phyloP scores from a whole-genome alignment of 2,329 filamentous ascomycete genomes.

The Aspergillus tubingensis region DNA sequence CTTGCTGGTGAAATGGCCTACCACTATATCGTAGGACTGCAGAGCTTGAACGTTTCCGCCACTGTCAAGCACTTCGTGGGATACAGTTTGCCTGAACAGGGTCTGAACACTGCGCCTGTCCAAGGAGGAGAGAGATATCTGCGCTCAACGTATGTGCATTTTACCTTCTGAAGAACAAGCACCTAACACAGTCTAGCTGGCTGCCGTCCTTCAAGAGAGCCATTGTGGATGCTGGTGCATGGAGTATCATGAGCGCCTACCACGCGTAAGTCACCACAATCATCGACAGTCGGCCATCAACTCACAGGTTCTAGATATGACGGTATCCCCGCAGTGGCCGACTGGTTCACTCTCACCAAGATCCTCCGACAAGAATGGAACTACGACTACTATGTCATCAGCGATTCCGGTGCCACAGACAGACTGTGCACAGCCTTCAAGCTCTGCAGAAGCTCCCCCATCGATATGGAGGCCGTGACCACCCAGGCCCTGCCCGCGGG shows the following conservation, averaged over 20 bases:
- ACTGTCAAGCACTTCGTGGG: conserved; percentile 77
- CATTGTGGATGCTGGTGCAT: conserved; percentile 69
- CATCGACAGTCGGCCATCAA: background rate
- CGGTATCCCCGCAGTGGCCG: conserved; percentile 67
- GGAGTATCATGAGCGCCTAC: conserved; percentile 73
- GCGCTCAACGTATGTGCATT: conserved; percentile 54
- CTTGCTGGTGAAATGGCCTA: conserved; percentile 70
- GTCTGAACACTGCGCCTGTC: conserved; percentile 66
- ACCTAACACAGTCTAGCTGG: conserved; percentile 27
- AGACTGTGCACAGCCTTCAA: conserved; percentile 65
- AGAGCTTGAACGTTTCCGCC: conserved; percentile 65
- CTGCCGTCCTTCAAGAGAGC: conserved; percentile 66
- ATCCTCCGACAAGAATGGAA: conserved; percentile 73
- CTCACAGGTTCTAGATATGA: conserved; percentile 56
- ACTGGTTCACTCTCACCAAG: conserved; percentile 66
- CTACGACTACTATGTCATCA: conserved; percentile 67
- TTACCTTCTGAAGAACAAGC: background rate
- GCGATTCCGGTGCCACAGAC: conserved; percentile 71
- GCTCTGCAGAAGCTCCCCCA: conserved; percentile 61
- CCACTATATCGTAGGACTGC: conserved; percentile 61
- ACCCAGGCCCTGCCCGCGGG: conserved; percentile 66
- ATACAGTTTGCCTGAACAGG: conserved; percentile 69
- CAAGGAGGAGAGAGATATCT: conserved; percentile 59
- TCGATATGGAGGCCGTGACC: conserved; percentile 67
- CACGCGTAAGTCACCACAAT: conserved; percentile 50